phyloP scores from a whole-genome alignment of 2,329 filamentous ascomycete species.

The Verticillium nubilum region DNA sequence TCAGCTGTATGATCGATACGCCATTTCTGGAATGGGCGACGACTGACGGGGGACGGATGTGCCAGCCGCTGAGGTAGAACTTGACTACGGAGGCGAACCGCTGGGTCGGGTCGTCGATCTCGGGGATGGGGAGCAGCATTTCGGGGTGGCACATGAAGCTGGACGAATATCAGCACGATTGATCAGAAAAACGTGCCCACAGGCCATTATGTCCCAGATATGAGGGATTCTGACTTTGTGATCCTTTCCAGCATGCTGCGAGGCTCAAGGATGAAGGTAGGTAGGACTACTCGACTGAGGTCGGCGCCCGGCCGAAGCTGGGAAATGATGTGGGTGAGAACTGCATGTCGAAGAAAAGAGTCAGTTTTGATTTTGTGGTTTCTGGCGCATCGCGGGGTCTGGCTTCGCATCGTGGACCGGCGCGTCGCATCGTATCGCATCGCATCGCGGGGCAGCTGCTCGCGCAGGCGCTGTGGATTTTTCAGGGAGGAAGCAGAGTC shows the following conservation, averaged over 20 bases:
- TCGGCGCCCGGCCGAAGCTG: slow-evolving; percentile 94
- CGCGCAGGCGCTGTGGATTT: background rate
- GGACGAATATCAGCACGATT: slow-evolving; percentile 8
- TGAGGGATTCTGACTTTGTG: slow-evolving; percentile 68
- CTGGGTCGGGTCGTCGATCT: slow-evolving; percentile 81
- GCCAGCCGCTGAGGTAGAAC: slow-evolving; percentile 98
- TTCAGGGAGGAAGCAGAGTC: background rate
- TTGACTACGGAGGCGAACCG: slow-evolving; percentile 94
- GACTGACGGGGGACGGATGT: slow-evolving; percentile 90
- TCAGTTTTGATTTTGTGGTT: background rate
- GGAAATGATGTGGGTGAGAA: slow-evolving; percentile 94
- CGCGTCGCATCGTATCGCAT: background rate
- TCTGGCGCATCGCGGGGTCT: background rate
- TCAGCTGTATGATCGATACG: slow-evolving; percentile 4
- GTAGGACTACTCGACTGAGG: slow-evolving; percentile 86
- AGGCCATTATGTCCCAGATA: background rate
- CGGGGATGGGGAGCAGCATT: slow-evolving; percentile 81
- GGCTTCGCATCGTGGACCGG: background rate
- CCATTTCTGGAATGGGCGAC: background rate
- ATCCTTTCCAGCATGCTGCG: slow-evolving; percentile 98
- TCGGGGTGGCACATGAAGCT: slow-evolving; percentile 99
- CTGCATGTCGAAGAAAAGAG: slow-evolving; percentile 37
- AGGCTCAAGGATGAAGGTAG: slow-evolving; percentile 96
- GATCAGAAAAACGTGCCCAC: background rate
- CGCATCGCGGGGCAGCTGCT: background rate